Evolutionary conservation across 2,329 filamentous ascomycete species (phyloP).

Genomic region (Aureobasidium namibiae): DNA sequence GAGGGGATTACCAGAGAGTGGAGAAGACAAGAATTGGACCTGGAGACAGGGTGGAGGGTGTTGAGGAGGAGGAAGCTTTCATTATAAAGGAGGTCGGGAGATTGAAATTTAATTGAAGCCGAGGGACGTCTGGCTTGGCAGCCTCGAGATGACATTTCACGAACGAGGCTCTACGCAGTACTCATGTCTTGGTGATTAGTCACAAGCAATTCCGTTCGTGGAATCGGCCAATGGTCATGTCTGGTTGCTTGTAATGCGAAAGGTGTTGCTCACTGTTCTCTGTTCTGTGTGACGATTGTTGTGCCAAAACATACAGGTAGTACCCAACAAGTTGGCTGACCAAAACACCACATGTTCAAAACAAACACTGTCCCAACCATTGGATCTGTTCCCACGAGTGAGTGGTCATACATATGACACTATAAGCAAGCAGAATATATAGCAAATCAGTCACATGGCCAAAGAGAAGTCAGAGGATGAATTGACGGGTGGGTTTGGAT

Average conservation of each 20-base stretch:
- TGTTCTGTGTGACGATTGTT: neutral
- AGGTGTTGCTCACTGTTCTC: neutral
- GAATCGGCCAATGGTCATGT: neutral
- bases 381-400: neutral
- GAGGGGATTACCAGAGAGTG: neutral
- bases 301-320: neutral
- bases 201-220: neutral
- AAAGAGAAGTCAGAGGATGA: neutral
- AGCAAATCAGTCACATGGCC: neutral
- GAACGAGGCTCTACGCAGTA: neutral
- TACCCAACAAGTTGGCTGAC: neutral
- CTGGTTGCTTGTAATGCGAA: neutral
- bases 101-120: neutral
- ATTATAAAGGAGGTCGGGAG: constrained; percentile 9
- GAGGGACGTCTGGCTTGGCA: neutral
- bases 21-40: constrained; percentile 9
- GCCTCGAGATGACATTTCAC: no score
- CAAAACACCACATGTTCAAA: neutral
- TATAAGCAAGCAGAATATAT: neutral
- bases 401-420: neutral
- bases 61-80: neutral
- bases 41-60: constrained; percentile 6
- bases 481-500: neutral
- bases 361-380: neutral
- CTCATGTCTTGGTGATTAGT: neutral